Percentiles rank a stretch among this genome's conserved stretches.
Conservation (phyloP, 306 rosid genomes). For the Ammopiptanthus mongolicus region DNA sequence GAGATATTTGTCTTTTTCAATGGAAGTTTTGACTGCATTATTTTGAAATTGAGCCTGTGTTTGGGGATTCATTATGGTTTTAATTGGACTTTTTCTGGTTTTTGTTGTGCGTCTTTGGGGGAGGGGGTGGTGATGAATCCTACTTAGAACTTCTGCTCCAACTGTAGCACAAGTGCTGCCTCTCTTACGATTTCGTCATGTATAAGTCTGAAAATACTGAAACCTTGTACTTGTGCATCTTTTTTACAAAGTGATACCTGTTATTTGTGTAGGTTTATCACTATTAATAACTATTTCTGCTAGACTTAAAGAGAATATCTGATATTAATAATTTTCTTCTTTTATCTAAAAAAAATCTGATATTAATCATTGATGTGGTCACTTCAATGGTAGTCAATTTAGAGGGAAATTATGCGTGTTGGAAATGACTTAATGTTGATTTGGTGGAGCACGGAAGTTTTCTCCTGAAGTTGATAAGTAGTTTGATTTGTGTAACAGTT, state of each 20-base stretch:
- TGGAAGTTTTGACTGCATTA: not conserved
- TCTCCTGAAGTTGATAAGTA: not conserved
- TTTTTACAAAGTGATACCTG: not conserved
- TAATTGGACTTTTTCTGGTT: not conserved
- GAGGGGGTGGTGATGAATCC: not conserved
- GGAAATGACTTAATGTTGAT: not conserved
- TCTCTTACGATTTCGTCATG: not conserved
- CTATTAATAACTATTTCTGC: not conserved
- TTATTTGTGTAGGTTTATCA: not conserved
- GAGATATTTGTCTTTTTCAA: not conserved
- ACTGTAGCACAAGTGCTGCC: not conserved
- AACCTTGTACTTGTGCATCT: not conserved
- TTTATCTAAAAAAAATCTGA: too few species aligned
- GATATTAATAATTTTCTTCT: not conserved
- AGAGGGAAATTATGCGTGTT: not conserved
- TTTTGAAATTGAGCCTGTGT: not conserved
- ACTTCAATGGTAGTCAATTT: not conserved
- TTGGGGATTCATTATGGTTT: not conserved
- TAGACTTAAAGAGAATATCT: not conserved
- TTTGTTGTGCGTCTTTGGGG: not conserved
- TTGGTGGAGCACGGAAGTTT: not conserved
- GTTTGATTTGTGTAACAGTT: conserved; percentile 1
- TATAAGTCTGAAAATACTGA: not conserved
- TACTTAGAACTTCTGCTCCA: too few species aligned
- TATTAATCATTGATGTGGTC: not conserved